Evolutionary conservation across 2,329 filamentous ascomycete genomes (phyloP).

Genomic region (Cladosporium sp.): DNA sequence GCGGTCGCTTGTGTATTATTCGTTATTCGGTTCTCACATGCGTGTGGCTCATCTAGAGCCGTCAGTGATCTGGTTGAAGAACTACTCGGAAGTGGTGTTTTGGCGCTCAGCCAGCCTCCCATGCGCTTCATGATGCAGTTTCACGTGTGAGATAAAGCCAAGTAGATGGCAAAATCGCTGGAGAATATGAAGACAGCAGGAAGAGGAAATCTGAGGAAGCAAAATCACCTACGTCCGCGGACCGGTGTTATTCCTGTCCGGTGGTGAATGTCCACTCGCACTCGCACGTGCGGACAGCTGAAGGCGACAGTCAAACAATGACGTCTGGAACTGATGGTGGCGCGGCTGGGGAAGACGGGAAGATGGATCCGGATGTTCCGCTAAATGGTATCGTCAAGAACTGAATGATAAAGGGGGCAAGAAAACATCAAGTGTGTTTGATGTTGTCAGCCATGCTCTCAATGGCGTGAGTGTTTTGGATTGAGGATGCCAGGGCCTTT

Average conservation of each 20-base stretch:
- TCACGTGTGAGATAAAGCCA: not conserved
- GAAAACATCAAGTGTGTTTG: not conserved
- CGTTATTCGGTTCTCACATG: slow-evolving; percentile 52
- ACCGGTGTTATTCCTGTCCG: slow-evolving; percentile 11
- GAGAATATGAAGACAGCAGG: not conserved
- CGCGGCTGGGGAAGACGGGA: slow-evolving; percentile 4
- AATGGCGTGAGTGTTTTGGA: not conserved
- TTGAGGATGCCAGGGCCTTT: not conserved
- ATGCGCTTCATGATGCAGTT: slow-evolving; percentile 34
- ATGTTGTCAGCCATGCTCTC: not conserved
- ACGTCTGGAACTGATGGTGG: not conserved
- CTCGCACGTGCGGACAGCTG: slow-evolving; percentile 4
- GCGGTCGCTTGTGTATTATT: not conserved
- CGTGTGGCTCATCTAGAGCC: slow-evolving; percentile 59
- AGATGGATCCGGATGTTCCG: not conserved
- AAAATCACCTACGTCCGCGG: not conserved
- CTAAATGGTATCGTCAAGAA: not conserved
- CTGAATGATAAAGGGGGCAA: not conserved
- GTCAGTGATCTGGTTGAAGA: slow-evolving; percentile 57
- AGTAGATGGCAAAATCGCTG: not conserved
- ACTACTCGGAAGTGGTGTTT: slow-evolving; percentile 35
- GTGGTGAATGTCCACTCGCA: not conserved
- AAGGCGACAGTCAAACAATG: not conserved
- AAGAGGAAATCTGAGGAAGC: not conserved
- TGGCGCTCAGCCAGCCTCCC: slow-evolving; percentile 44